Evolutionary conservation across 108 stramenopile species (phyloP), one percentile per base, ranked within the genome.

Genomic region (Mediolabrus comicus): DNA sequence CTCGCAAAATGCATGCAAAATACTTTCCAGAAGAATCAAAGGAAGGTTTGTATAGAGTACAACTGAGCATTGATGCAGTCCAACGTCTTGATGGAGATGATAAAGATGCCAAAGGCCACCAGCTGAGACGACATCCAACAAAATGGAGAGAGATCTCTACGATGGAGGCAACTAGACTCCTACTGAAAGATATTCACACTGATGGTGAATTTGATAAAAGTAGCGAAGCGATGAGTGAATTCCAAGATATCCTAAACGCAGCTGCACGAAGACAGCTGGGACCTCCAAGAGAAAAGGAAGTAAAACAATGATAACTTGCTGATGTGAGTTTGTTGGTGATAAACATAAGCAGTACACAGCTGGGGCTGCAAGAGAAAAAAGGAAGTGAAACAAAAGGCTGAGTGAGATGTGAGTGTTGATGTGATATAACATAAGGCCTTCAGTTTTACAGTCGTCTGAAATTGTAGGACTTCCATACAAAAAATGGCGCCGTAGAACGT

Each of bases 141-240:
- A 72, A 83, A 25, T 91, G 86, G 86, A 71, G 84, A 64, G 76
- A 86, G 54, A 76, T 91, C 32, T 80, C 79, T 28, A 91, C 90
- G 1, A 69, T 84, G 7, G 87, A 85, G 43, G 90, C 90, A 0
- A 67, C 73, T 16, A 67, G 90, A 39, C 67, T 87, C 24, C 59
- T 91, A 31, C 56, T 91, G 34, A 52, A 58, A 35, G 89, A 90
- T 56, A 80, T 81, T 82, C 62, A 73, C 38, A 11, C 59, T 11
- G 17, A 38, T 3, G 72, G 56, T 22, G 12, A 67, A 33, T 72
- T 72, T 19, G 54, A 53, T 11, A 27, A 3, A 12, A 39, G 59
- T 19, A 53, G 59, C n/a, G 6, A 54, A 9, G 77, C 46, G 7
- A 68, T 79, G 67, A 53, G 56, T 3, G 22, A 55, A 1, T 79